Conservation (phyloP, 83 land plant species). For the Picea mariana region DNA sequence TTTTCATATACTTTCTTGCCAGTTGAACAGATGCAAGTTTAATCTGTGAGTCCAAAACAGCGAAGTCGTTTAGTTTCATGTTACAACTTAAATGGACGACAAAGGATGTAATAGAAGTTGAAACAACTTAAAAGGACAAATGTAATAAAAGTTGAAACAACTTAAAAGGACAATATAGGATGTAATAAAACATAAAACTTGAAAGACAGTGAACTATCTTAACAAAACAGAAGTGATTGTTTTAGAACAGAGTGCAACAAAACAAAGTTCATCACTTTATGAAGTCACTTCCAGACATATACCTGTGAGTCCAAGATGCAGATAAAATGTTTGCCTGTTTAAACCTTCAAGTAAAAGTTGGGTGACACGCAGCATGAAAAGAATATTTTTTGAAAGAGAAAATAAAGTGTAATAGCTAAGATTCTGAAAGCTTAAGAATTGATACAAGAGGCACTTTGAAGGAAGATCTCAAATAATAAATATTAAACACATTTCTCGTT, state of each 20-base stretch:
- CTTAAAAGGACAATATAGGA: not conserved
- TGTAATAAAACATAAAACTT: not conserved
- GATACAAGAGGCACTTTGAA: too few species aligned
- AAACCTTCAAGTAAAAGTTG: too few species aligned
- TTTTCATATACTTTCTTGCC: slow-evolving; percentile 95
- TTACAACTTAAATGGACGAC: not conserved
- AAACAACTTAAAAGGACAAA: not conserved
- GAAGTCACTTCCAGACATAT: not conserved
- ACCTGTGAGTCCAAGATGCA: too few species aligned
- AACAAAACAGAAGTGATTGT: not conserved
- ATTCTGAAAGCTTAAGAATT: too few species aligned
- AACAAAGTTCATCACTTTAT: not conserved
- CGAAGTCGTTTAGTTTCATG: not conserved
- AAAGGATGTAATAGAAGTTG: not conserved
- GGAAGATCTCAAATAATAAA: too few species aligned
- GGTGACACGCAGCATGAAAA: too few species aligned
- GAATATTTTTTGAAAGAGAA: too few species aligned
- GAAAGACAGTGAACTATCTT: not conserved
- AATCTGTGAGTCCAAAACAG: slow-evolving; percentile 56
- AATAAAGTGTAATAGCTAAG: too few species aligned
- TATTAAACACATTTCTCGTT: too few species aligned
- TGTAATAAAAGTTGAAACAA: not conserved
- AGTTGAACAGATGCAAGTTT: slow-evolving; percentile 92
- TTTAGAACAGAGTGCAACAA: not conserved
- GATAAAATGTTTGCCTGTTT: too few species aligned